phyloP scores from a whole-genome alignment of 352 stramenopile genomes.

The Phytophthora ohioensis region DNA sequence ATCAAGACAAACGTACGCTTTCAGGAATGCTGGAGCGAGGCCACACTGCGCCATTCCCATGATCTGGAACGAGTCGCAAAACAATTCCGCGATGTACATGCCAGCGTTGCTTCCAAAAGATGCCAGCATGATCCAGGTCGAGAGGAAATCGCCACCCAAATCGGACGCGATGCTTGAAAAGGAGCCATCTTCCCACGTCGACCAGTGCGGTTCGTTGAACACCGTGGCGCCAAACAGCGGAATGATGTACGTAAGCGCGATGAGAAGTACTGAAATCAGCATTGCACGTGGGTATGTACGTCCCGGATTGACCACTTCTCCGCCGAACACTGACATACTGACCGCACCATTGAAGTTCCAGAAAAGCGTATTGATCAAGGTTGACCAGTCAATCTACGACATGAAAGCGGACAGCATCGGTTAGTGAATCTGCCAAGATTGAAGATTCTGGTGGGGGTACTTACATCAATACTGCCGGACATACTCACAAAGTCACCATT shows the following conservation, averaged over 20 bases:
- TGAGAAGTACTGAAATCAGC: slow-evolving; percentile 80
- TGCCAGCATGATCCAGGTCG: slow-evolving; percentile 91
- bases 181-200: slow-evolving; percentile 92
- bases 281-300: slow-evolving; percentile 88
- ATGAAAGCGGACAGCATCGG: not conserved
- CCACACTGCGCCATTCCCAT: slow-evolving; percentile 84
- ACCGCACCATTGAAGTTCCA: slow-evolving; percentile 97
- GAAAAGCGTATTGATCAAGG: slow-evolving; percentile 95
- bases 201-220: slow-evolving; percentile 68
- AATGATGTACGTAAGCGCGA: slow-evolving; percentile 88
- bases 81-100: slow-evolving; percentile 95
- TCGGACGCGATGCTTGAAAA: slow-evolving; percentile 89
- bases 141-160: slow-evolving; percentile 86
- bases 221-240: slow-evolving; percentile 89
- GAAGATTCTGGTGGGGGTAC: not conserved
- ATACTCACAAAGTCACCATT: slow-evolving; percentile 54
- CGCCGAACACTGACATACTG: slow-evolving; percentile 87
- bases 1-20: slow-evolving; percentile 59
- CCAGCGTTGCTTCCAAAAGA: slow-evolving; percentile 91
- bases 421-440: not conserved
- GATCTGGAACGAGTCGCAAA: slow-evolving; percentile 92
- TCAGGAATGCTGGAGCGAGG: slow-evolving; percentile 85
- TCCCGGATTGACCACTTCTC: slow-evolving; percentile 86
- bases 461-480: slow-evolving; percentile 38
- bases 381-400: slow-evolving; percentile 46